Evolutionary conservation across 2,329 filamentous ascomycete species (phyloP), one percentile per base, ranked within the genome.

Genomic region (Chrysoporthe deuterocubensis): DNA sequence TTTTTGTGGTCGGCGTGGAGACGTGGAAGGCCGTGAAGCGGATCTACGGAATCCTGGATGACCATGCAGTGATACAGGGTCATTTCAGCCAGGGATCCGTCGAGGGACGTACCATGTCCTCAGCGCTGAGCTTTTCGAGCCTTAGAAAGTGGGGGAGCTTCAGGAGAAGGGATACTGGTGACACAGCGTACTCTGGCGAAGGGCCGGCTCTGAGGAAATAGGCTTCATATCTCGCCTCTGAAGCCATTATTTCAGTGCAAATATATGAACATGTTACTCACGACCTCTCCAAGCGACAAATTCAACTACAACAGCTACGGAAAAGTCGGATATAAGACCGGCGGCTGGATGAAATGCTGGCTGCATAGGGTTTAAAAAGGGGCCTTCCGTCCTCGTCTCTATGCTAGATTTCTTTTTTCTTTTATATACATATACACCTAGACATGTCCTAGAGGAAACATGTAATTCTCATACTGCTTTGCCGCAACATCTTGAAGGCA

Each of bases 11-110:
- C 0, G 89, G 89, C 37, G 84, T 93, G 52, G 92, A 94, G 81
- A 76, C 80, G 11, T 94, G 91, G 90, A 93, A 94, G 81, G 84
- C 84, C 73, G 77, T 79, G 69, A 94, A 94, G 86, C 82, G 91
- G 62, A 73, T 75, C 57, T 82, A 83, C 72, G 77, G 79, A 66
- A 79, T 87, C 37, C 81, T 88, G 64, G 82, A 87, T 72, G 85
- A 86, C 67, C 78, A 80, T 32, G 80, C 82, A 59, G 83, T 87
- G 42, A 80, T 82, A 63, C 78, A 80, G 48, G 85, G 84, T 46
- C 73, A 78, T 26, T 87, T 86, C 81, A 81, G 80, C 52, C 86
- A 88, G 75, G 85, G 85, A 18, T 80, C 82, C 54, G 79, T 83
- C 43, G 71, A 71, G 43, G 81, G 80, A 3, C 76, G 79, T 62